Evolutionary conservation across 1,284 basidiomycete species (phyloP), one percentile per base, ranked within the genome.

Genomic region (Jaminaea rosea): DNA sequence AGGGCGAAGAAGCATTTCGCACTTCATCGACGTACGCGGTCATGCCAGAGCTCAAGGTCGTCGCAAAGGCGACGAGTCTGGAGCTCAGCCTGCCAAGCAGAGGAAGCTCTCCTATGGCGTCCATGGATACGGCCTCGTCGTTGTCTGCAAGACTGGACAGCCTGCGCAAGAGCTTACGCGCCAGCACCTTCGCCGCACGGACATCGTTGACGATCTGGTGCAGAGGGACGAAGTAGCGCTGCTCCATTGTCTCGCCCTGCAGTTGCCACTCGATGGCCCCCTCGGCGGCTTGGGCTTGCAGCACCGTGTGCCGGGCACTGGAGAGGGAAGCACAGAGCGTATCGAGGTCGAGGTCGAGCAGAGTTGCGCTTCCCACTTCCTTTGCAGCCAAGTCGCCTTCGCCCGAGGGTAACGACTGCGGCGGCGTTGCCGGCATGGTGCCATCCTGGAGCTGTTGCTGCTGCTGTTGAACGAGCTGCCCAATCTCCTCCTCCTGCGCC

Each of bases 341-440:
- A 37, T 73, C 71, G n/a, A 71, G 59, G 45, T 72, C 68, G 51
- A 64, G 63, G 37, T 67, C 62, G 42, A 72, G 62, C 23, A 71
- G 53, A 10, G 59, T 58, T 17, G 69, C 71, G 4, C 58, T 58
- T 2, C 68, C 71, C 4, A 70, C 58, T 47, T 72, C 70, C 45
- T 69, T 66, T 13, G 69, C 67, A 1, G 64, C 61, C 5, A 72
- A 62, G 46, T 71, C 70, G 28, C 59, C 56, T 87, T 85, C n/a
- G 80, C 74, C 58, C 85, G 85, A 67, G 84, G 78, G n/a, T n/a
- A n/a, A n/a, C n/a, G n/a, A n/a, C n/a, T n/a, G n/a, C n/a, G n/a
- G n/a, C n/a, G 83, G 81, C 29, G 83, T 74, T 0, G 87, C 84
- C 2, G 92, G 74, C 4, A 88, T 75, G 44, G 80, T 83, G 31